phyloP scores from a whole-genome alignment of 805 yeast species.

The Ogataea philodendri region DNA sequence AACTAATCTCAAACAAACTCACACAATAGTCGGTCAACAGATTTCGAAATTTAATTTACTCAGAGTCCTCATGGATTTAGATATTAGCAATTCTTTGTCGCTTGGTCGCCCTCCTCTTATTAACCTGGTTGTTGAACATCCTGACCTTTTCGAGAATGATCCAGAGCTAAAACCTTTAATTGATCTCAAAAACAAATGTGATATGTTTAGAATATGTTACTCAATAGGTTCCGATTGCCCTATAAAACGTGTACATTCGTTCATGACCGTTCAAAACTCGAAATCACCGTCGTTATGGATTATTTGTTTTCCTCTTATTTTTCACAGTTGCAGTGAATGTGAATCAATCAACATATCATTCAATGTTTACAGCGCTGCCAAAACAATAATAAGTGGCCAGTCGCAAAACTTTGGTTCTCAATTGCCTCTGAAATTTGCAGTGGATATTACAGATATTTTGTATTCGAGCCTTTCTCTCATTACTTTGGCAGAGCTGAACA shows the following conservation, averaged over 20 bases:
- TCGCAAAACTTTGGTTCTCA: too few relatives aligned
- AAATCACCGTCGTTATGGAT: conserved; percentile 11
- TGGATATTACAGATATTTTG: too few relatives aligned
- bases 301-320: conserved; percentile 14
- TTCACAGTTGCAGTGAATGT: conserved; percentile 17
- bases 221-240: too few relatives aligned
- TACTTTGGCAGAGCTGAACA: too few relatives aligned
- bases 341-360: too few relatives aligned
- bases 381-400: too few relatives aligned
- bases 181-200: too few relatives aligned
- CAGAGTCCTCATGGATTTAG: conserved; percentile 12
- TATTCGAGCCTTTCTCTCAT: too few relatives aligned
- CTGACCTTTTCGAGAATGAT: too few relatives aligned
- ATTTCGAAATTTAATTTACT: conserved; percentile 12
- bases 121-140: neutral
- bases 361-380: conserved; percentile 1
- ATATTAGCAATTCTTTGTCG: conserved; percentile 11
- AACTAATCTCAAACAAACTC: conserved; percentile 4
- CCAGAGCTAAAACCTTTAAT: conserved; percentile 7
- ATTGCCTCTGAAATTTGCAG: too few relatives aligned
- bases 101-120: conserved; percentile 16
- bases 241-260: conserved; percentile 1
- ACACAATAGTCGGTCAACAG: conserved; percentile 13
- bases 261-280: neutral
- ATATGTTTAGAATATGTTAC: too few relatives aligned